Conservation (phyloP, 768 basidiomycete genomes). For the Boletus edulis region DNA sequence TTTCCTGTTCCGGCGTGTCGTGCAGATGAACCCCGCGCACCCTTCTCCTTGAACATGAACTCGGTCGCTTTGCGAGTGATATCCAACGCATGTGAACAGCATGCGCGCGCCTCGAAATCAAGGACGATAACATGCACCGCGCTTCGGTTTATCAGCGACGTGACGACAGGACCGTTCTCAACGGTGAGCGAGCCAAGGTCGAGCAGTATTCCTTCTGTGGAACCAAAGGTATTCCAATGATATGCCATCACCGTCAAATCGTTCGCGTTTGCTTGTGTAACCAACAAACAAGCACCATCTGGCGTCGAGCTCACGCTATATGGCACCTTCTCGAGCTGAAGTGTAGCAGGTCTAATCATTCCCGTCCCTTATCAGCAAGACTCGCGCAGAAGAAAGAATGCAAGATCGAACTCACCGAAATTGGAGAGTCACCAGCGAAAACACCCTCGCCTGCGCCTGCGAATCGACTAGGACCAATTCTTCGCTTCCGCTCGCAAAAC, state of each 20-base stretch:
- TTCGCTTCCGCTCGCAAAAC: slow-evolving; percentile 50
- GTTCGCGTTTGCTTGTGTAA: slow-evolving; percentile 22
- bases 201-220: slow-evolving; percentile 42
- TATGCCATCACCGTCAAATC: slow-evolving; percentile 38
- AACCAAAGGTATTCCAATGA: slow-evolving; percentile 60
- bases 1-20: background rate
- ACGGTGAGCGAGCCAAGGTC: slow-evolving; percentile 29
- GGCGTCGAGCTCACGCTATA: slow-evolving; percentile 41
- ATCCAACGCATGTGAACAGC: slow-evolving; percentile 44
- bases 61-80: slow-evolving; percentile 57
- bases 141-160: slow-evolving; percentile 44
- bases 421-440: slow-evolving; percentile 50
- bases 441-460: slow-evolving; percentile 43
- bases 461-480: slow-evolving; percentile 53
- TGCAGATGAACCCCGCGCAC: slow-evolving; percentile 13
- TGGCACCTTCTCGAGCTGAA: slow-evolving; percentile 39
- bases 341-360: slow-evolving; percentile 40
- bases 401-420: background rate
- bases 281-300: slow-evolving; percentile 52
- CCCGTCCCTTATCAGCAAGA: background rate
- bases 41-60: slow-evolving; percentile 51
- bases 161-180: slow-evolving; percentile 31
- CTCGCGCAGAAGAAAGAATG: background rate
- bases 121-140: slow-evolving; percentile 44
- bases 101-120: slow-evolving; percentile 30